Base-by-base conservation (phyloP, 2,329 filamentous ascomycete species). In the Aspergillus quadrilineatus region DNA sequence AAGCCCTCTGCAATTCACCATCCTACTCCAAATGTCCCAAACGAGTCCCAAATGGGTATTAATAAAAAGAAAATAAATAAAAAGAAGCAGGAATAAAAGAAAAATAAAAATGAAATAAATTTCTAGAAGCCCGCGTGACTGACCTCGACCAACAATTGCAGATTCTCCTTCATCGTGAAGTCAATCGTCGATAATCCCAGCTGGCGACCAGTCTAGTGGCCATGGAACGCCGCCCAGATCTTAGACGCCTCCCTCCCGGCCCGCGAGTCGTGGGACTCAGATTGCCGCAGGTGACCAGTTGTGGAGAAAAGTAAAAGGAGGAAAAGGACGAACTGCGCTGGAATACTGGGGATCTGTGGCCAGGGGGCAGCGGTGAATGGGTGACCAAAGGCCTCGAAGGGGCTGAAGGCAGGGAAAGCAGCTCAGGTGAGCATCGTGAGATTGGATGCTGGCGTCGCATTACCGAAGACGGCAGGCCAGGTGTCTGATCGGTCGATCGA, bases 161-260 rank as follows among this genome's bases (percentile, higher is more conserved):
- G 59, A 63, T 58, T 48, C 65, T 62, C 56, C 63, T 63, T 66
- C 63, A 65, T 65, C 52, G 64, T 68, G 62, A 64, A 59, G 62
- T 65, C 61, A 62, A 63, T 57, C 29, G 34, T 37, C 34, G 10
- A 37, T 14, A 37, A 37, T 37, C 34, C 34, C 34, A 37, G 34
- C 14, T 14, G 34, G 34, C 34, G 34, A 58, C 65, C 59, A 66
- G 60, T 61, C 50, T 60, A 58, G 49, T 26, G 53, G 61, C 65
- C 66, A 67, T 54, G 62, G 65, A 59, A 64, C 60, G 53, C 48
- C 48, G 55, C 15, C 57, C 53, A 53, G 48, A 46, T 14, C 32
- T 42, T 32, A 32, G n/a, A 47, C 29, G 34, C 44, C 28, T 42
- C 15, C 22, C 7, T 22, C 42, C 37, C 28, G 15, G 32, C 32